These are phyloP conservation scores for Puccinellia tenuiflora DNA, from an alignment of 176 grass and related monocot species.

Conservation along the genomic window DNA sequence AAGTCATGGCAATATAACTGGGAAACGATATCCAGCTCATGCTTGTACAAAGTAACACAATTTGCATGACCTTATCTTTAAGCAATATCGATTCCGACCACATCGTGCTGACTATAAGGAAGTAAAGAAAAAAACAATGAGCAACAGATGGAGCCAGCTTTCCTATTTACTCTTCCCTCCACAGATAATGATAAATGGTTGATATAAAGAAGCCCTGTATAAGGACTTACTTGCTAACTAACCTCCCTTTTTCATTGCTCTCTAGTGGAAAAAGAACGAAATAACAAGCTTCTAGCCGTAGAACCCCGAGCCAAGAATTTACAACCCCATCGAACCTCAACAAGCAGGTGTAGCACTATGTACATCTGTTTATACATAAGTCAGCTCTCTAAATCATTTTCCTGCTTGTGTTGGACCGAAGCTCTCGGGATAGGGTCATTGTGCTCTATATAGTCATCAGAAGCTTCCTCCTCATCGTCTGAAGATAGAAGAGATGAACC, in stretches of 20 bases:
- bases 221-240: constrained; percentile 10
- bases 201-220: background rate
- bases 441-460: constrained; percentile 70
- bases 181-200: background rate
- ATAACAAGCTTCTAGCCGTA: constrained; percentile 11
- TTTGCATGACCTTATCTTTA: background rate
- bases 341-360: constrained; percentile 33
- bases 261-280: constrained; percentile 27
- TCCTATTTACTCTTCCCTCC: constrained; percentile 8
- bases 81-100: background rate
- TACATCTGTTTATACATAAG: constrained; percentile 43
- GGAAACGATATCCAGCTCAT: background rate
- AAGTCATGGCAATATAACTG: background rate
- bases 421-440: constrained; percentile 33
- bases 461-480: constrained; percentile 80
- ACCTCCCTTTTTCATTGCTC: background rate
- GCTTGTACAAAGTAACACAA: background rate
- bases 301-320: constrained; percentile 29
- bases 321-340: constrained; percentile 35
- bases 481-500: constrained; percentile 88
- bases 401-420: constrained; percentile 19
- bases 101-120: background rate
- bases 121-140: background rate
- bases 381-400: constrained; percentile 35
- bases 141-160: background rate